Percentiles rank a stretch among this genome's conserved stretches.
These are phyloP conservation scores for Ustilago curta DNA, from an alignment of 1,284 basidiomycete genomes.

Conservation along the genomic window DNA sequence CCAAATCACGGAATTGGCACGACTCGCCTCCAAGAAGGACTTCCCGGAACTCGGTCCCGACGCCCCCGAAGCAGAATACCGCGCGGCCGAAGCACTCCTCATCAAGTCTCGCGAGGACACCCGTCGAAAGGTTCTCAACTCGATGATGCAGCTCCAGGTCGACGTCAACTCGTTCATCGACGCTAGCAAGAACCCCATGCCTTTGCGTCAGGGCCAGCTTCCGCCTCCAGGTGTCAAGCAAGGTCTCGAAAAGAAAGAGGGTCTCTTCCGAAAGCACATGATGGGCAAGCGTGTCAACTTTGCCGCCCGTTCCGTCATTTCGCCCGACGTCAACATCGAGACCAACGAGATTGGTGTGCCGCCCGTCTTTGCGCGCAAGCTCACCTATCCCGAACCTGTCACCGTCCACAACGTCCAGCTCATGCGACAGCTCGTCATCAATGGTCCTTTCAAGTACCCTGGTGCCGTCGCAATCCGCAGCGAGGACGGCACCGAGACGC, in stretches of 20 bases:
- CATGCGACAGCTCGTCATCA: conserved; percentile 90
- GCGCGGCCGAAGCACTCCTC: conserved; percentile 45
- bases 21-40: conserved; percentile 76
- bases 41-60: conserved; percentile 57
- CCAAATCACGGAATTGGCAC: conserved; percentile 77
- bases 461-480: conserved; percentile 94
- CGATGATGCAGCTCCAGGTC: conserved; percentile 88
- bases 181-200: conserved; percentile 91
- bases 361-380: conserved; percentile 94
- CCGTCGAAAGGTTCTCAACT: conserved; percentile 81
- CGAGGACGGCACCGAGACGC: conserved; percentile 79
- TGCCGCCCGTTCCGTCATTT: conserved; percentile 98
- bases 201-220: conserved; percentile 86
- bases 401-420: conserved; percentile 90
- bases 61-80: conserved; percentile 72
- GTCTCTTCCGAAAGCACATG: conserved; percentile 98
- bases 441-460: conserved; percentile 88
- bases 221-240: conserved; percentile 97
- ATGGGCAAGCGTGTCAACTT: conserved; percentile 99
- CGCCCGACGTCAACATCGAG: conserved; percentile 99
- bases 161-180: conserved; percentile 98
- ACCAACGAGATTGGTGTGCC: conserved; percentile 99
- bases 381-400: conserved; percentile 98
- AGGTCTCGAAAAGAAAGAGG: conserved; percentile 97
- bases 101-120: conserved; percentile 71